These are phyloP conservation scores for Colletotrichum sp. DNA, from an alignment of 2,329 filamentous ascomycete species.

Conservation along the genomic window DNA sequence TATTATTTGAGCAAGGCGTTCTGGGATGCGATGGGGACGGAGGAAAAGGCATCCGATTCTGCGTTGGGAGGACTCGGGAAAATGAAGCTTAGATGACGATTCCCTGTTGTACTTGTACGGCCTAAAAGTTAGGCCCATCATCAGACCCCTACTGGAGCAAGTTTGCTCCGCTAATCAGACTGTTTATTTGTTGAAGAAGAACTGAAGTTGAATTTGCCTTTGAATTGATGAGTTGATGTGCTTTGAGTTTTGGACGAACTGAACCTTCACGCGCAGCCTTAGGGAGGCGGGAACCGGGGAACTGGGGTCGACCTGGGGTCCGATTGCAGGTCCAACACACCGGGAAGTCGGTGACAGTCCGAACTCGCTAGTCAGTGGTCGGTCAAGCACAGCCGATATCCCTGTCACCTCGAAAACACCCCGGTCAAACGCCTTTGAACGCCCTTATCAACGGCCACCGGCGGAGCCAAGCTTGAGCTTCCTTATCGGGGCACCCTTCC, in stretches of 20 bases:
- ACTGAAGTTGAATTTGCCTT: background rate
- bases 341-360: constrained; percentile 2
- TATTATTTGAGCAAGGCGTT: constrained; percentile 20
- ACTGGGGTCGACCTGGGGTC: background rate
- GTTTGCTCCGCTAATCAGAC: constrained; percentile 4
- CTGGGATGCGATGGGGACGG: background rate
- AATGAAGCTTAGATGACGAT: background rate
- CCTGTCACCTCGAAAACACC: background rate
- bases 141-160: background rate
- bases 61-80: background rate
- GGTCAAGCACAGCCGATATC: background rate
- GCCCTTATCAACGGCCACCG: constrained; percentile 3
- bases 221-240: background rate
- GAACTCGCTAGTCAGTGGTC: background rate
- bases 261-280: background rate
- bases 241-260: background rate
- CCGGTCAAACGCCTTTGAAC: background rate
- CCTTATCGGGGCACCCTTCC: constrained; percentile 8
- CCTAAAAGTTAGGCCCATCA: background rate
- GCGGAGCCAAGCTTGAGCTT: constrained; percentile 9
- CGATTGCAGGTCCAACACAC: background rate
- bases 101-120: constrained; percentile 12
- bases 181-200: background rate
- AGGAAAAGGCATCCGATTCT: background rate
- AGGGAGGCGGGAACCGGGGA: no score